Evolutionary conservation across 768 basidiomycete genomes (phyloP).

Genomic region (Tylopilus rubrobrunneus): DNA sequence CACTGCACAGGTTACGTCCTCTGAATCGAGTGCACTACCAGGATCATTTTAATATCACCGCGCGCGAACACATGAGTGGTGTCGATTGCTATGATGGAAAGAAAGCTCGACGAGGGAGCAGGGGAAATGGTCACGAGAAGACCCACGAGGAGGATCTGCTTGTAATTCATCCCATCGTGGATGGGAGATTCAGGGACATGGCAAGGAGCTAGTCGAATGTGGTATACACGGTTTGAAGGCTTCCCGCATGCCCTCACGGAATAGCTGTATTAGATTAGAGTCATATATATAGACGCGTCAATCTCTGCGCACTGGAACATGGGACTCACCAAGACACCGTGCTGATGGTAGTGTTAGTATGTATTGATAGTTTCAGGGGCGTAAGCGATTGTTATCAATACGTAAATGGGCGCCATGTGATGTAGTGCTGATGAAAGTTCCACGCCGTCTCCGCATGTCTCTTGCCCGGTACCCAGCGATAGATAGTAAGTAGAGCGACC

Average conservation of each 20-base stretch:
- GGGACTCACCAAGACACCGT: no score
- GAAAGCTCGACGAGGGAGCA: slow-evolving; percentile 37
- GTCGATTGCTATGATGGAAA: slow-evolving; percentile 74
- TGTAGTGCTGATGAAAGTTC: no score
- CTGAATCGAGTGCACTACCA: slow-evolving; percentile 44
- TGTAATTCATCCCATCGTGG: slow-evolving; percentile 58
- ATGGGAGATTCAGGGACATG: slow-evolving; percentile 61
- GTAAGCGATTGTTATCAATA: no score
- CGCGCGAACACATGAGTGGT: slow-evolving; percentile 70
- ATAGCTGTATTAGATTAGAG: no score
- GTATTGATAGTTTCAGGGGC: no score
- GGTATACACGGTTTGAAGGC: no score
- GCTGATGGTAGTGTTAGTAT: no score
- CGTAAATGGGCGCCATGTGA: no score
- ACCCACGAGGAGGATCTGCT: slow-evolving; percentile 46
- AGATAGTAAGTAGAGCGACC: slow-evolving; percentile 1
- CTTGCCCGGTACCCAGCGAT: background rate
- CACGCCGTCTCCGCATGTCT: background rate
- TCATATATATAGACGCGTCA: no score
- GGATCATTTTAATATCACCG: slow-evolving; percentile 55
- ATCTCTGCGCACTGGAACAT: no score
- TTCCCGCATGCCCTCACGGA: no score
- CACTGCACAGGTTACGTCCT: slow-evolving; percentile 44
- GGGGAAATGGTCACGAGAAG: slow-evolving; percentile 7
- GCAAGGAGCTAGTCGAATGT: slow-evolving; percentile 28